Conservation (phyloP, 129 eudicot species). For the Lactuca sativa region DNA sequence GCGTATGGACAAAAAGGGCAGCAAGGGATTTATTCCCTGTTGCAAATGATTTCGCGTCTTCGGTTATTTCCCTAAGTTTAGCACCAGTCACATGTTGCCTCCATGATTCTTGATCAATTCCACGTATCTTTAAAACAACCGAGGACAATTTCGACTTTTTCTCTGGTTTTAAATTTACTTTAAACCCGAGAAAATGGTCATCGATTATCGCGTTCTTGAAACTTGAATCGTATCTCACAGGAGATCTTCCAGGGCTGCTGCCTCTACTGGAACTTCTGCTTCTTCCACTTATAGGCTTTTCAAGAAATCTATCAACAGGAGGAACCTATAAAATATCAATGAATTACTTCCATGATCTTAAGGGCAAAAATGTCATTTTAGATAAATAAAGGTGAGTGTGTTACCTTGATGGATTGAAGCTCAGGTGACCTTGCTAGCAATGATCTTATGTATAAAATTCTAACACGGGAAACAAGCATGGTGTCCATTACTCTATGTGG, state of each 20-base stretch:
- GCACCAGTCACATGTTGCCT: conserved; percentile 97
- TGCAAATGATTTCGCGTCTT: conserved; percentile 84
- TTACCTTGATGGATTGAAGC: conserved; percentile 92
- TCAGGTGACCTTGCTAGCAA: conserved; percentile 94
- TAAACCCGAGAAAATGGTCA: conserved; percentile 70
- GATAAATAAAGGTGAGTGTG: background rate
- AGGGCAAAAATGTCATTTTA: background rate
- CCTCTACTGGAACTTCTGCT: conserved; percentile 97
- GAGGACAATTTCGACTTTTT: conserved; percentile 94
- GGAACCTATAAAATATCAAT: conserved; percentile 52
- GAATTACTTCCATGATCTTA: conserved; percentile 12
- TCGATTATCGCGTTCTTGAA: conserved; percentile 59
- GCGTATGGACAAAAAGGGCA: conserved; percentile 95
- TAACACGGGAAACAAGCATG: conserved; percentile 97
- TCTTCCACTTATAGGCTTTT: conserved; percentile 69
- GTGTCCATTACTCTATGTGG: conserved; percentile 99
- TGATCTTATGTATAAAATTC: conserved; percentile 93
- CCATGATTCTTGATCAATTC: conserved; percentile 98
- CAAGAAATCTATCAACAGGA: conserved; percentile 89
- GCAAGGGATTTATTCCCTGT: conserved; percentile 94
- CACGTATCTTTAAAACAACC: conserved; percentile 93
- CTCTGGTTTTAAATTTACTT: conserved; percentile 84
- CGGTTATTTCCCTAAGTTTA: conserved; percentile 93
- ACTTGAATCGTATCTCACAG: conserved; percentile 64
- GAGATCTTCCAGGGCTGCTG: conserved; percentile 97